phyloP scores from a whole-genome alignment of 257 asterid species.

The Przewalskia tangutica region DNA sequence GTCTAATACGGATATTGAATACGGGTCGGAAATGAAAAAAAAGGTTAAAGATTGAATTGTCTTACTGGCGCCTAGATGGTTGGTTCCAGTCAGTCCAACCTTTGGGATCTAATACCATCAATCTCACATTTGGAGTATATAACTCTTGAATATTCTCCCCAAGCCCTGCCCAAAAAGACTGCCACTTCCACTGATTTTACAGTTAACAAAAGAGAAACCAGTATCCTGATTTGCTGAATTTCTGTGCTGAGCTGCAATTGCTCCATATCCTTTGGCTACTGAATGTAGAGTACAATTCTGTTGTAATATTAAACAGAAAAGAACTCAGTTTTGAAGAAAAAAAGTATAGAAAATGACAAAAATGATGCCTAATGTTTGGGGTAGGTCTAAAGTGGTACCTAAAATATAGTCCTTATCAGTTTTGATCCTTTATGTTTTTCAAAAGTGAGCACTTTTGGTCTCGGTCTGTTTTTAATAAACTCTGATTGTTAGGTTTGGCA shows the following conservation, averaged over 20 bases:
- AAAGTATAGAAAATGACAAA: not conserved
- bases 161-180: slow-evolving; percentile 62
- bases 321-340: not conserved
- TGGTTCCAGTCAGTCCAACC: slow-evolving; percentile 70
- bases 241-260: slow-evolving; percentile 74
- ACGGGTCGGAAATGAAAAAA: not conserved
- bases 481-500: no score
- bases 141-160: slow-evolving; percentile 59
- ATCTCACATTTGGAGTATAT: slow-evolving; percentile 38
- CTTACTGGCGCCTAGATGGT: not conserved
- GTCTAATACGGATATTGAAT: not conserved
- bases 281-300: slow-evolving; percentile 57
- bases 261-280: slow-evolving; percentile 27
- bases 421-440: not conserved
- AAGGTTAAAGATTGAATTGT: not conserved
- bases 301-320: not conserved
- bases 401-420: not conserved
- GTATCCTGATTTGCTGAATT: slow-evolving; percentile 39
- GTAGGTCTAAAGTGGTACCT: not conserved
- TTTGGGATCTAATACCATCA: slow-evolving; percentile 22
- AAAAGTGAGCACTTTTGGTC: not conserved
- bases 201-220: slow-evolving; percentile 68
- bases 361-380: not conserved
- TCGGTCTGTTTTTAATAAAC: no score
- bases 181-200: slow-evolving; percentile 49